These are phyloP conservation scores for Alternaria sp. DNA, from an alignment of 2,329 filamentous ascomycete genomes.

Conservation along the genomic window DNA sequence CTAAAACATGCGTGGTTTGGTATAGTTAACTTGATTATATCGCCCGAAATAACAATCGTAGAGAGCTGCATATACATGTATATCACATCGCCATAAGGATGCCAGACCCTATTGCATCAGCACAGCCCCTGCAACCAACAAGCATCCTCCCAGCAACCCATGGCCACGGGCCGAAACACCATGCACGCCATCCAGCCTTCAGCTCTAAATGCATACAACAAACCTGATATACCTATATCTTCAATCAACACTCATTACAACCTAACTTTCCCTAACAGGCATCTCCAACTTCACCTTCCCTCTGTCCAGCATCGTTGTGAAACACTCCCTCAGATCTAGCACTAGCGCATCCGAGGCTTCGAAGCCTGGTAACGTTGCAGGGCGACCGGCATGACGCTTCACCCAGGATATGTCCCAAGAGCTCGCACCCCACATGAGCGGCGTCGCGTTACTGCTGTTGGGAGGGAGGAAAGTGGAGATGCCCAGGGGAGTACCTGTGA, in stretches of 20 bases:
- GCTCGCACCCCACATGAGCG: slow-evolving; percentile 52
- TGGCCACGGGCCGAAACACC: slow-evolving; percentile 1
- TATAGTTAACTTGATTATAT: neutral
- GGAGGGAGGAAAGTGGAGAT: slow-evolving; percentile 50
- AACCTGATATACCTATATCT: slow-evolving; percentile 45
- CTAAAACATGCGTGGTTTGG: neutral
- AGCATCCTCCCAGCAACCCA: slow-evolving; percentile 8
- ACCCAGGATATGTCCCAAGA: slow-evolving; percentile 51
- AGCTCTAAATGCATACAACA: slow-evolving; percentile 31
- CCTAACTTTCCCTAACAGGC: slow-evolving; percentile 32
- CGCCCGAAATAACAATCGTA: neutral
- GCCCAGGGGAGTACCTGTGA: slow-evolving; percentile 48
- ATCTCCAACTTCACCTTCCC: slow-evolving; percentile 28
- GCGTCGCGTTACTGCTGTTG: slow-evolving; percentile 29
- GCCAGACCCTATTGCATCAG: neutral
- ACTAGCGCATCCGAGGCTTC: slow-evolving; percentile 53
- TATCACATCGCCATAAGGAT: neutral
- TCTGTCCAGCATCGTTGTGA: slow-evolving; percentile 31
- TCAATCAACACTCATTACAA: slow-evolving; percentile 42
- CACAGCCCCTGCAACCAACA: slow-evolving; percentile 5
- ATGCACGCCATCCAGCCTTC: neutral
- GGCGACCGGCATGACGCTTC: slow-evolving; percentile 44
- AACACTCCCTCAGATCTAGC: slow-evolving; percentile 54
- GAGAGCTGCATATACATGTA: neutral
- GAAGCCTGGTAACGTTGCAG: slow-evolving; percentile 50